Evolutionary conservation across 108 stramenopile species (phyloP), one percentile per base, ranked within the genome.

Genomic region (Mediolabrus comicus): DNA sequence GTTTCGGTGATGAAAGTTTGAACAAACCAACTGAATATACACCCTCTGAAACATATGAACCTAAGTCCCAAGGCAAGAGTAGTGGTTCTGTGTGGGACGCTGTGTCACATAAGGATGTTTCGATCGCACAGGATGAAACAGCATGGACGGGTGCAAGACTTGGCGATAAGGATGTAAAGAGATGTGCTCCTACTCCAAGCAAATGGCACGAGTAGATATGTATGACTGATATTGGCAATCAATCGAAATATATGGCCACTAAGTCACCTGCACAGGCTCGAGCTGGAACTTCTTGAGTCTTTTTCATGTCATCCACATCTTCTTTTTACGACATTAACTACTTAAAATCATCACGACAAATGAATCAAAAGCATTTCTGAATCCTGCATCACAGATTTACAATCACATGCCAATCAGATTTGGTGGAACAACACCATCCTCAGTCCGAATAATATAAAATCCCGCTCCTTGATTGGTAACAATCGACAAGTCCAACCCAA

Each of bases 401-500:
- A 32, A 46, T 59, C 22, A 43, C 43, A 17, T 34, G 17, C 30
- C 53, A 51, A 71, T 71, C 56, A 77, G 32, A 36, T 66, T 14
- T 30, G 71, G 69, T 31, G 73, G 80, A 17, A 83, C 82, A 1
- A 62, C 53, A 28, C 75, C 80, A 43, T 77, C 65, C 29, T 67
- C 80, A 30, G 53, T 72, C 28, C 80, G 34, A n/a, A 66, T 12
- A 62, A 82, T 69, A 46, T 14, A 64, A 74, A 82, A 82, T 2
- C 81, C 81, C 3, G 31, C 71, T 11, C 81, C 81, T 53, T 59
- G 57, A 46, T 82, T 82, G 4, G 81, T 82, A 8, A 82, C 81
- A 38, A 79, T 59, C 34, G 74, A 72, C 34, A 69, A 69, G 51
- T 73, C 74, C 24, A 82, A 53, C 4, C 81, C 81, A 33, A 82